Evolutionary conservation across 2,329 filamentous ascomycete genomes (phyloP).

Genomic region (Exophiala spinifera): DNA sequence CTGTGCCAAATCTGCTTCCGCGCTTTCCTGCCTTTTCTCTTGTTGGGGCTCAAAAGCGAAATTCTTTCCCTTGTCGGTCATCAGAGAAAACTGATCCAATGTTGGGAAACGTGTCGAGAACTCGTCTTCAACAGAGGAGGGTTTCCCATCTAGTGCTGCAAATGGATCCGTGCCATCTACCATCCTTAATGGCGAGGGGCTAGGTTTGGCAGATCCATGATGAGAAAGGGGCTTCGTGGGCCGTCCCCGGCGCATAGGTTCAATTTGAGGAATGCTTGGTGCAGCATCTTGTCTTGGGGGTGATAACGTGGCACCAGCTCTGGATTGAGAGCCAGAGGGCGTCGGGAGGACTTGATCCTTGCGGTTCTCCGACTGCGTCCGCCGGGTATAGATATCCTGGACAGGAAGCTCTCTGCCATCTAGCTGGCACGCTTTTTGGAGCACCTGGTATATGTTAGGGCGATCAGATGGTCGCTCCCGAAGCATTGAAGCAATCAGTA

Average conservation of each 20-base stretch:
- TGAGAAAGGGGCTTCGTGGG: slow-evolving; percentile 55
- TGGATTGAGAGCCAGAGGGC: slow-evolving; percentile 54
- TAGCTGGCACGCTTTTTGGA: slow-evolving; percentile 84
- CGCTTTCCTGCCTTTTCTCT: slow-evolving; percentile 45
- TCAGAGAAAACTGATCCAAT: slow-evolving; percentile 84
- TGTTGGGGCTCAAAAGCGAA: slow-evolving; percentile 72
- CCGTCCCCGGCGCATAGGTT: slow-evolving; percentile 87
- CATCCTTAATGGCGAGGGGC: slow-evolving; percentile 66
- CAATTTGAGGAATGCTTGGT: slow-evolving; percentile 77
- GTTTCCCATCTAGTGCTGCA: slow-evolving; percentile 75
- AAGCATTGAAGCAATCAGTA: slow-evolving; percentile 88
- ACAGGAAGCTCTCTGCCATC: slow-evolving; percentile 82
- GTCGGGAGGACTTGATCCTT: slow-evolving; percentile 59
- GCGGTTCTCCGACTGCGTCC: slow-evolving; percentile 62
- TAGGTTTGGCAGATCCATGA: slow-evolving; percentile 54
- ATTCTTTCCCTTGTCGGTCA: slow-evolving; percentile 78
- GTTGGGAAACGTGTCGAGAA: slow-evolving; percentile 82
- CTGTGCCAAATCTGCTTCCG: slow-evolving; percentile 58
- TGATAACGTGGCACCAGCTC: slow-evolving; percentile 77
- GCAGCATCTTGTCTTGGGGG: slow-evolving; percentile 59
- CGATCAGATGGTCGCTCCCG: slow-evolving; percentile 74
- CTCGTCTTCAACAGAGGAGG: slow-evolving; percentile 63
- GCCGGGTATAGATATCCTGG: slow-evolving; percentile 74
- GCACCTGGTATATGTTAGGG: slow-evolving; percentile 91
- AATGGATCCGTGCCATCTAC: slow-evolving; percentile 74